These are phyloP conservation scores for Prosopis cineraria DNA, from an alignment of 306 rosid species.

Conservation along the genomic window DNA sequence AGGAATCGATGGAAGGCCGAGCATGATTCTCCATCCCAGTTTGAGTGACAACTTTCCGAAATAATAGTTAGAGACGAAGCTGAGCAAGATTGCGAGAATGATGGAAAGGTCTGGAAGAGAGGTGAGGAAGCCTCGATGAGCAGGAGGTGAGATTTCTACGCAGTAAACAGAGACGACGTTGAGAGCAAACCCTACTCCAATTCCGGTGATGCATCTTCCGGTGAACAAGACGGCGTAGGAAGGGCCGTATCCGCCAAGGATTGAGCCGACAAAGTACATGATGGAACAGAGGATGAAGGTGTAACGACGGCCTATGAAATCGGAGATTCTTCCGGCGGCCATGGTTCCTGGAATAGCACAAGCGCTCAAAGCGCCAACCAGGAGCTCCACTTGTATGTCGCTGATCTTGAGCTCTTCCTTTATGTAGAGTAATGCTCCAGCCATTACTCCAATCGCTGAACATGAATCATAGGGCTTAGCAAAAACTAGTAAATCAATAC, in stretches of 20 bases:
- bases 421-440: constrained; percentile 62
- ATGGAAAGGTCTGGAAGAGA: constrained; percentile 59
- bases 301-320: constrained; percentile 61
- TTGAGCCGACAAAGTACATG: constrained; percentile 48
- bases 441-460: background rate
- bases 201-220: constrained; percentile 58
- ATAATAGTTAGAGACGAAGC: constrained; percentile 50
- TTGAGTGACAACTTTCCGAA: constrained; percentile 37
- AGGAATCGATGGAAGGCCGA: constrained; percentile 58
- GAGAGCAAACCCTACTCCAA: constrained; percentile 61
- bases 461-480: background rate
- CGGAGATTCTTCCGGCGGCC: constrained; percentile 52
- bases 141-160: constrained; percentile 58
- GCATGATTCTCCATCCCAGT: constrained; percentile 64
- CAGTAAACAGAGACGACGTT: constrained; percentile 67
- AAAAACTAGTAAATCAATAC: too few species aligned
- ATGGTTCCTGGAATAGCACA: constrained; percentile 50
- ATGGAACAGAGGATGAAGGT: constrained; percentile 42
- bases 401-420: constrained; percentile 56
- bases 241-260: constrained; percentile 61
- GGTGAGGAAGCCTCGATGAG: constrained; percentile 46
- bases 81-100: constrained; percentile 49
- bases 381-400: constrained; percentile 50
- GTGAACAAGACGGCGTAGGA: constrained; percentile 36
- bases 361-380: constrained; percentile 50